Evolutionary conservation across 306 rosid genomes (phyloP).

Genomic region (Elaeagnus macrophylla): DNA sequence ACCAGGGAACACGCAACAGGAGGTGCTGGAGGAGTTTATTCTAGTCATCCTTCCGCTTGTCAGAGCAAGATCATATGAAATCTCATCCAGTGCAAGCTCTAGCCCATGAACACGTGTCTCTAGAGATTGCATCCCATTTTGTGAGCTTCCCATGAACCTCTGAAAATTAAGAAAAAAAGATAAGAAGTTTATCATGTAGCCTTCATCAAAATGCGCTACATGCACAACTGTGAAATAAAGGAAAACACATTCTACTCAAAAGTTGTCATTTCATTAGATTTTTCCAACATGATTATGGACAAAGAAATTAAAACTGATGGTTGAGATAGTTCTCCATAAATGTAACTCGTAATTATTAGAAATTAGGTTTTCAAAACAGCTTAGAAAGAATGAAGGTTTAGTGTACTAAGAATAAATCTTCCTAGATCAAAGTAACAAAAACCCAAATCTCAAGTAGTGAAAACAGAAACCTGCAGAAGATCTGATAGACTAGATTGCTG

Average conservation of each 20-base stretch:
- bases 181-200: neutral
- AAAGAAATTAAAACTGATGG: no score
- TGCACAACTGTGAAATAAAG: neutral
- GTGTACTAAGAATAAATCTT: neutral
- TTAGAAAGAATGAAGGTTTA: neutral
- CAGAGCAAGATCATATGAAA: constrained; percentile 82
- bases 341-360: no score
- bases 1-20: constrained; percentile 78
- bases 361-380: neutral
- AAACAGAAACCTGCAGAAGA: constrained; percentile 75
- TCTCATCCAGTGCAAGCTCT: constrained; percentile 84
- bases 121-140: constrained; percentile 77
- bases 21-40: constrained; percentile 23
- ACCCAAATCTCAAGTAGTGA: constrained; percentile 12
- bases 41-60: constrained; percentile 72
- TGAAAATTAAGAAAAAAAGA: constrained; percentile 21
- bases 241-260: no score
- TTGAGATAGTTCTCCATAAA: no score
- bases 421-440: neutral
- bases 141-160: constrained; percentile 94
- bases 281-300: no score
- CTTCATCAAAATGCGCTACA: neutral
- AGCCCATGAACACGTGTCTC: constrained; percentile 97
- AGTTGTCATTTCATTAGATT: no score
- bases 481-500: constrained; percentile 85